phyloP scores from a whole-genome alignment of 768 basidiomycete genomes.

The Phanerochaete carnosa region DNA sequence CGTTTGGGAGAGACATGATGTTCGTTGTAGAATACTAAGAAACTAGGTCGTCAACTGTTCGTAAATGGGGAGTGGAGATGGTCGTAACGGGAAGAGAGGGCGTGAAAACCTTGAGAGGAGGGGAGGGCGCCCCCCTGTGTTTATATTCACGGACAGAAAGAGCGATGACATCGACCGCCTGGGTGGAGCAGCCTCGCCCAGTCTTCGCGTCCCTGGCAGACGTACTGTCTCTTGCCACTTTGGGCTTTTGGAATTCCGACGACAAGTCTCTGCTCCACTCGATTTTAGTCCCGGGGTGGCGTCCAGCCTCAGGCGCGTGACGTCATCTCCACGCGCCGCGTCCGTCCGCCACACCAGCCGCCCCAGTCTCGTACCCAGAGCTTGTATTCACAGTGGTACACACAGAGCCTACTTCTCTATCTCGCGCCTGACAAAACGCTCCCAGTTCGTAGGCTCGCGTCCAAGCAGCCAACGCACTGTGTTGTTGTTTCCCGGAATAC shows the following conservation, averaged over 20 bases:
- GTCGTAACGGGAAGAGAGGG: background rate
- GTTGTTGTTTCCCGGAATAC: constrained; percentile 31
- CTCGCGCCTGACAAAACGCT: constrained; percentile 22
- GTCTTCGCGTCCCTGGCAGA: too few species aligned
- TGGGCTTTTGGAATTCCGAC: background rate
- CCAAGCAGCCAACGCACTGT: constrained; percentile 31
- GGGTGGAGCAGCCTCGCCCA: background rate
- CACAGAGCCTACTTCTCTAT: background rate
- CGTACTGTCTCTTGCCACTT: background rate
- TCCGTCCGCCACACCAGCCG: background rate
- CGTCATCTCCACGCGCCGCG: background rate
- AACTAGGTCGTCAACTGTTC: background rate
- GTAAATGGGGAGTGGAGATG: background rate
- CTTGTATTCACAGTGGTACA: background rate
- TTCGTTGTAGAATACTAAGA: background rate
- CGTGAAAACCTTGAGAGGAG: background rate
- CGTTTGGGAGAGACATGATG: constrained; percentile 64
- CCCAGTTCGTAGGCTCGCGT: constrained; percentile 27
- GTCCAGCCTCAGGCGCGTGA: background rate
- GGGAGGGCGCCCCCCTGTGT: background rate
- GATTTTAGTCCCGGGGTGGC: background rate
- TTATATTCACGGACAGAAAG: background rate
- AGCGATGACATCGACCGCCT: background rate
- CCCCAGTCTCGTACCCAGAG: background rate
- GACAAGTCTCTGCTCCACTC: background rate